These are phyloP conservation scores for Amanita fuliginea DNA, from an alignment of 768 basidiomycete species.

Conservation along the genomic window DNA sequence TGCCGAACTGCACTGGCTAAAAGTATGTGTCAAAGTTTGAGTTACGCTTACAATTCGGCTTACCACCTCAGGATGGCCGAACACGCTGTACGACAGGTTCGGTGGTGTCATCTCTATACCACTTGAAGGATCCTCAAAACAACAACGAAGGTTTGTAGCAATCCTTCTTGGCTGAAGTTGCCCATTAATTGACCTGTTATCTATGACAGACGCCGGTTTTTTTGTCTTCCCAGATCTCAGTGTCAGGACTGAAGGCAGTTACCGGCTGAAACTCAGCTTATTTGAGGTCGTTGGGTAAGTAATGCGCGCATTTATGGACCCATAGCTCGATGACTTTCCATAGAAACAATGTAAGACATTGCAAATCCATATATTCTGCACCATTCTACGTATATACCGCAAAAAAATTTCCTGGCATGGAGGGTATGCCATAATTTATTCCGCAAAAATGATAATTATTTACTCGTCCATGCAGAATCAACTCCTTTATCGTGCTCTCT, in stretches of 20 bases:
- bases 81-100: constrained; percentile 87
- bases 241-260: constrained; percentile 87
- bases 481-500: constrained; percentile 82
- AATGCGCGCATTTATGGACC: background rate
- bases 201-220: constrained; percentile 67
- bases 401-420: constrained; percentile 96
- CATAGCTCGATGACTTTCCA: constrained; percentile 3
- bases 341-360: constrained; percentile 80
- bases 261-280: constrained; percentile 57
- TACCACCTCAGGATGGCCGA: constrained; percentile 57
- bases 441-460: background rate
- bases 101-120: constrained; percentile 84
- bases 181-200: constrained; percentile 11
- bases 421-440: constrained; percentile 40
- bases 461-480: constrained; percentile 46
- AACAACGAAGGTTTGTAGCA: constrained; percentile 29
- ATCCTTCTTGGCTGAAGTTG: background rate
- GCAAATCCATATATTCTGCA: constrained; percentile 80
- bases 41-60: constrained; percentile 4
- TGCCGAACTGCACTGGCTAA: constrained; percentile 74
- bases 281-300: constrained; percentile 91
- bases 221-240: constrained; percentile 96
- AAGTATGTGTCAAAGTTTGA: constrained; percentile 28
- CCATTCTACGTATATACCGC: constrained; percentile 93
- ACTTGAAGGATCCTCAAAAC: constrained; percentile 65